Evolutionary conservation across 805 yeast species (phyloP), one percentile per base, ranked within the genome.

Genomic region (Vanderwaltozyma tropicalis): DNA sequence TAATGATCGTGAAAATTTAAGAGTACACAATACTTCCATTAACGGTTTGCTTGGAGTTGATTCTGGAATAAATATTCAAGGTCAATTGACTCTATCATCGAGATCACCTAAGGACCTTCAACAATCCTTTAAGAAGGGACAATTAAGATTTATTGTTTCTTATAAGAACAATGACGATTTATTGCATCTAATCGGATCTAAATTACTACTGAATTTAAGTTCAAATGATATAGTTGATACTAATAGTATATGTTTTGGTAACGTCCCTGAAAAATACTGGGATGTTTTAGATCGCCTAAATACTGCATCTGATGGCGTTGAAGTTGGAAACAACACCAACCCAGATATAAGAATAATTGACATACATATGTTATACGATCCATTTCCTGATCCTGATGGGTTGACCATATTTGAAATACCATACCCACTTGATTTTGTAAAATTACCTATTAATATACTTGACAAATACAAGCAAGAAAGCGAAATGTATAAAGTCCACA

Each of bases 371-470:
- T 15, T 35, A n/a, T 15, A 19, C 5, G 38, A 35, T 19, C 38
- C 38, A 4, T 35, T 35, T 15, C 38, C 38, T 15, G 38, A 35
- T 25, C 38, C 38, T 17, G 30, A 30, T 14, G 34, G 34, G 6
- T 25, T 35, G 2, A 11, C 13, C 4, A 4, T 17, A 9, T 35
- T 30, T 19, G 28, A 30, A 1, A 20, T 35, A 8, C 15, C 20
- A n/a, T 11, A 25, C 5, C 38, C 38, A 6, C 13, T 11, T 8
- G 11, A 13, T n/a, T 31, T 19, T 5, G n/a, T 29, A 4, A 12
- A 5, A n/a, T 7, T 35, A 30, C 38, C 38, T 11, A 6, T 11
- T 15, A 18, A 30, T 13, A 3, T 35, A 8, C 18, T 30, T 7
- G 27, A 30, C 6, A 30, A 26, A 10, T 20, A 24, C 12, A n/a